Evolutionary conservation across 257 asterid genomes (phyloP).

Genomic region (Forsythia viridissima): DNA sequence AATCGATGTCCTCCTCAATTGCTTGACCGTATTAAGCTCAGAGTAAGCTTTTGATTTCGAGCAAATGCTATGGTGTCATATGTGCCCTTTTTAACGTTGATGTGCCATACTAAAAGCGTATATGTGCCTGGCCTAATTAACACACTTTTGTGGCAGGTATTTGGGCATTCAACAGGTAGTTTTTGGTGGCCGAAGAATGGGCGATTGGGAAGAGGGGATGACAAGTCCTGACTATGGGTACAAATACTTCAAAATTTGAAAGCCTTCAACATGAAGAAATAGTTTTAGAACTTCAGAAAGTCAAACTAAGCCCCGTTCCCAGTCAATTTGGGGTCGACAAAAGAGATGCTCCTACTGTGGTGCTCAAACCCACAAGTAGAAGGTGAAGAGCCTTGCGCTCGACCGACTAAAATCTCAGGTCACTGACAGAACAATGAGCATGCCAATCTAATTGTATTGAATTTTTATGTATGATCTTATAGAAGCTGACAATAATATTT

Average conservation of each 20-base stretch:
- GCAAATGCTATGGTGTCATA: not conserved
- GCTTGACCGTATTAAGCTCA: slow-evolving; percentile 90
- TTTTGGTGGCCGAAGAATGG: slow-evolving; percentile 77
- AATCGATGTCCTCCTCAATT: slow-evolving; percentile 90
- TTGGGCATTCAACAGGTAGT: slow-evolving; percentile 93
- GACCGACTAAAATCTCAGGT: not conserved
- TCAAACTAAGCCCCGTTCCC: no score
- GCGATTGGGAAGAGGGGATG: slow-evolving; percentile 99
- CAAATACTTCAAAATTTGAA: slow-evolving; percentile 79
- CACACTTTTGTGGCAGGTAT: slow-evolving; percentile 46
- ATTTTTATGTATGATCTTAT: no score
- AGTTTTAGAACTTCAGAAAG: not conserved
- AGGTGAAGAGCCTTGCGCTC: not conserved
- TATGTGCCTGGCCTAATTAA: no score
- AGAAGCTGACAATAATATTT: no score
- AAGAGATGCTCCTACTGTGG: not conserved
- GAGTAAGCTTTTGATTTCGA: slow-evolving; percentile 56
- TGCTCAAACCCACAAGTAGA: not conserved
- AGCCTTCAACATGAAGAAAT: not conserved
- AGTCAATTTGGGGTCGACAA: not conserved
- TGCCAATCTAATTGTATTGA: not conserved
- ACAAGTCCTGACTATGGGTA: slow-evolving; percentile 75
- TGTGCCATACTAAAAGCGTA: no score
- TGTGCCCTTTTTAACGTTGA: not conserved
- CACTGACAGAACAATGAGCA: not conserved